phyloP scores from a whole-genome alignment of 164 flowering plant genomes.

The Litsea cubeba region DNA sequence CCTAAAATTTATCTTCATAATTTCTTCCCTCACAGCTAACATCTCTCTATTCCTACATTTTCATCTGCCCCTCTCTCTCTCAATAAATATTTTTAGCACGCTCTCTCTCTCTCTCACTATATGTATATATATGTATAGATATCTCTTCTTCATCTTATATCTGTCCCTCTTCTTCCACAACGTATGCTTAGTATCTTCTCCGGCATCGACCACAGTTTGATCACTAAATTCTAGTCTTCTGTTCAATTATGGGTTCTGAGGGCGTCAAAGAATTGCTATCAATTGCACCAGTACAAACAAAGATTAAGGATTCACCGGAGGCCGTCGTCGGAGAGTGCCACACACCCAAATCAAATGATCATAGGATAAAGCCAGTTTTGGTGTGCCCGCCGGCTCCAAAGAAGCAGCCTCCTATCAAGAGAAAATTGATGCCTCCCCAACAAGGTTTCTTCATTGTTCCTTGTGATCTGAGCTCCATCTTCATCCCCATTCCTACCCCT shows the following conservation, averaged over 20 bases:
- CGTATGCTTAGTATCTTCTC: neutral
- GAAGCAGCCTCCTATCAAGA: conserved; percentile 1
- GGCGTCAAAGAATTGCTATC: neutral
- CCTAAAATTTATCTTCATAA: neutral
- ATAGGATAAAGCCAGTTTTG: neutral
- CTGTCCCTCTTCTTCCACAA: neutral
- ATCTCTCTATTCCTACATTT: neutral
- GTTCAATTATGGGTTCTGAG: neutral
- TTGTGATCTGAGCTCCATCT: neutral
- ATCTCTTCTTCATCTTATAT: no score
- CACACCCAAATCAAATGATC: conserved; percentile 7
- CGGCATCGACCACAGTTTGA: neutral
- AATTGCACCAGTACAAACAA: neutral
- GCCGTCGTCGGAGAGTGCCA: neutral
- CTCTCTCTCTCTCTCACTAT: neutral
- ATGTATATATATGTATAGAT: no score
- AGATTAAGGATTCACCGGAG: neutral
- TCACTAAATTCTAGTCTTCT: neutral
- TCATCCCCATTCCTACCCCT: neutral
- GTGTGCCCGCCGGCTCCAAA: conserved; percentile 6
- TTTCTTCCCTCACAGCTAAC: neutral
- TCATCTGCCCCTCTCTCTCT: neutral
- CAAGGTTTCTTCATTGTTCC: neutral
- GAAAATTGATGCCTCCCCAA: conserved; percentile 2
- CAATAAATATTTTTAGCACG: no score